These are phyloP conservation scores for Emergomyces pasteurianus DNA, from an alignment of 2,329 filamentous ascomycete species.

Conservation along the genomic window DNA sequence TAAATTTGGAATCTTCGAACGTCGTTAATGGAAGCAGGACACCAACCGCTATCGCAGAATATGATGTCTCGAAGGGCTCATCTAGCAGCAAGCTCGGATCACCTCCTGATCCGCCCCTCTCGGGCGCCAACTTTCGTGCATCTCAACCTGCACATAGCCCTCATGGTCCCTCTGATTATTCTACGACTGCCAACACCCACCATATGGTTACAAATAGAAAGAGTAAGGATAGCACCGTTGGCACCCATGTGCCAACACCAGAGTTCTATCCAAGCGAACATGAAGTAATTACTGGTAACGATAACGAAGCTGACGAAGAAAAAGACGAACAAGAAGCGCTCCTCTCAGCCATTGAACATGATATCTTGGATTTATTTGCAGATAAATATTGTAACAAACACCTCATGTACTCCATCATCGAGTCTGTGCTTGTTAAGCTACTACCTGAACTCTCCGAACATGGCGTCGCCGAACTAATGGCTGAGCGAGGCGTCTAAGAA, in stretches of 20 bases:
- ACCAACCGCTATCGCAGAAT: neutral
- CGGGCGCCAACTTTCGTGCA: neutral
- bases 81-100: neutral
- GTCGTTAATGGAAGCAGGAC: neutral
- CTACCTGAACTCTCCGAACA: slow-evolving; percentile 73
- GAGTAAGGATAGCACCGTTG: neutral
- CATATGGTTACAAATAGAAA: neutral
- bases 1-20: neutral
- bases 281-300: neutral
- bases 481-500: slow-evolving; percentile 46
- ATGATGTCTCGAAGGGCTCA: neutral
- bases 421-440: slow-evolving; percentile 67
- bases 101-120: neutral
- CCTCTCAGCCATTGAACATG: slow-evolving; percentile 47
- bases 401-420: slow-evolving; percentile 68
- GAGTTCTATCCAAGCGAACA: neutral
- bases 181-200: neutral
- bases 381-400: slow-evolving; percentile 91
- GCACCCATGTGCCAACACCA: neutral
- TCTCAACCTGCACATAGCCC: neutral
- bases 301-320: slow-evolving; percentile 6
- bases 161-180: neutral
- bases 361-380: slow-evolving; percentile 59
- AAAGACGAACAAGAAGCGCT: slow-evolving; percentile 39
- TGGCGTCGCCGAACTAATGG: slow-evolving; percentile 59